phyloP scores from a whole-genome alignment of 345 rosid species.

The Dipteronia dyeriana region DNA sequence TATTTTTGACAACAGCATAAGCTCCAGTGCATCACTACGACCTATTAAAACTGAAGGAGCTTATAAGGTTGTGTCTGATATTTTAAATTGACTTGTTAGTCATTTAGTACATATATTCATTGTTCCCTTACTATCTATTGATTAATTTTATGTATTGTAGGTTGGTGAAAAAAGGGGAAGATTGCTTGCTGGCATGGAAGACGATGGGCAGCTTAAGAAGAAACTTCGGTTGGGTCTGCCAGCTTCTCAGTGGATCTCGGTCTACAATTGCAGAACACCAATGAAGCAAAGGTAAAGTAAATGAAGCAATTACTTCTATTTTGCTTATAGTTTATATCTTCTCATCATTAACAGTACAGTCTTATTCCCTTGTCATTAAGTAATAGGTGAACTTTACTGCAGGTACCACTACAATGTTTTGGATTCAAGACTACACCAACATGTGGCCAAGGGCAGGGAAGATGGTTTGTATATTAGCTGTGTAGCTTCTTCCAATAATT shows the following conservation, averaged over 20 bases:
- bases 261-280: slow-evolving; percentile 49
- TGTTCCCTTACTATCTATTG: neutral
- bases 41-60: slow-evolving; percentile 60
- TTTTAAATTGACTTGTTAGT: neutral
- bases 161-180: slow-evolving; percentile 59
- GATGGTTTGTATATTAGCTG: slow-evolving; percentile 57
- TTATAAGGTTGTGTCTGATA: slow-evolving; percentile 38
- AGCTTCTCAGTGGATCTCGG: slow-evolving; percentile 60
- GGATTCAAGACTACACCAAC: slow-evolving; percentile 52
- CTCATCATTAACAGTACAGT: neutral
- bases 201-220: slow-evolving; percentile 49
- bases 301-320: neutral
- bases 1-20: slow-evolving; percentile 43
- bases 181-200: slow-evolving; percentile 43
- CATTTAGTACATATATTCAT: neutral
- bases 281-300: slow-evolving; percentile 55
- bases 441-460: slow-evolving; percentile 54
- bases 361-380: neutral
- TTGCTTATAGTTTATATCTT: neutral
- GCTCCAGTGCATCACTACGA: slow-evolving; percentile 35
- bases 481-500: slow-evolving; percentile 49
- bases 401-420: slow-evolving; percentile 64
- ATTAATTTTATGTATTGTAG: slow-evolving; percentile 11
- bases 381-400: neutral
- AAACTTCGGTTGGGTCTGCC: slow-evolving; percentile 55